Percentiles rank a stretch among this genome's conserved stretches.
Evolutionary conservation across 768 basidiomycete species (phyloP).

Genomic region (Aureoboletus auriporus): DNA sequence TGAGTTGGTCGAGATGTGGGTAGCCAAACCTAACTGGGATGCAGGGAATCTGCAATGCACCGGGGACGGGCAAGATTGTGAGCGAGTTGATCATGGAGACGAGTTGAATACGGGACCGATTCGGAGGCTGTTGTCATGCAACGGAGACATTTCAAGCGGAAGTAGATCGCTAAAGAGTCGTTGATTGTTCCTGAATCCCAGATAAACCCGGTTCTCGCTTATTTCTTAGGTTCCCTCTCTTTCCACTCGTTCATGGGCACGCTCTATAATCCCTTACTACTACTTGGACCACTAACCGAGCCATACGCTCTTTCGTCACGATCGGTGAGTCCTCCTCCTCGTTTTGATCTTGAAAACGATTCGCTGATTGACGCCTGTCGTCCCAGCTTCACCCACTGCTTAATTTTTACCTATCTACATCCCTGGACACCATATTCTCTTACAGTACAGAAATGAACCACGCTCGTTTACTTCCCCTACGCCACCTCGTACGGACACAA

Average conservation of each 20-base stretch:
- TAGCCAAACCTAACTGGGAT: too few relatives aligned
- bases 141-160: conserved; percentile 4
- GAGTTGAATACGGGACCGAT: conserved; percentile 39
- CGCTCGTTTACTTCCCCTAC: conserved; percentile 25
- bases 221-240: not conserved
- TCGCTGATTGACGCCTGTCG: conserved; percentile 17
- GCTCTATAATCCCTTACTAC: too few relatives aligned
- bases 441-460: conserved; percentile 14
- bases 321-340: not conserved
- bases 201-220: conserved; percentile 2
- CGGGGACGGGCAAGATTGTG: conserved; percentile 75
- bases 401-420: not conserved
- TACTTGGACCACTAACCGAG: too few relatives aligned
- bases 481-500: conserved; percentile 12
- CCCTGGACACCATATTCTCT: conserved; percentile 15
- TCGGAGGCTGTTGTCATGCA: conserved; percentile 2
- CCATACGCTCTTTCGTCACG: not conserved
- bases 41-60: conserved; percentile 78
- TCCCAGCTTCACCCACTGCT: conserved; percentile 9
- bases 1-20: conserved; percentile 28
- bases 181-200: conserved; percentile 10
- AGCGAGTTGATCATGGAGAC: conserved; percentile 67
- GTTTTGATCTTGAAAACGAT: conserved; percentile 17
- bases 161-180: conserved; percentile 11
- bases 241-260: not conserved